Evolutionary conservation across 2,329 filamentous ascomycete species (phyloP), one percentile per base, ranked within the genome.

Genomic region (Alternaria sp.): DNA sequence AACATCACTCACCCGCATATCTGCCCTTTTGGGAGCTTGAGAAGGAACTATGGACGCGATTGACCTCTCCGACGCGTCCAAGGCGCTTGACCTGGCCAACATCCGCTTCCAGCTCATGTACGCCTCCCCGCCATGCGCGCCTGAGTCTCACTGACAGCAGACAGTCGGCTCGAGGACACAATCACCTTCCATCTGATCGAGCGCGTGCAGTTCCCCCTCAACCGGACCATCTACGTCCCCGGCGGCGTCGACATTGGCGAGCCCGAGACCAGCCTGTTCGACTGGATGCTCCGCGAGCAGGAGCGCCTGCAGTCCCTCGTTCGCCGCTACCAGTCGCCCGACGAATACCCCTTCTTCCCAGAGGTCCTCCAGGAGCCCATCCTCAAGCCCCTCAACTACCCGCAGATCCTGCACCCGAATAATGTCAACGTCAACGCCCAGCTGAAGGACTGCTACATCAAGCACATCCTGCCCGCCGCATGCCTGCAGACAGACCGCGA

Each of bases 161-260:
- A 53, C 75, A 99, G 96, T 76, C 96, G 96, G 19, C 87, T 98
- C 17, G 96, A 99, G 83, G 96, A 99, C 78, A 98, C 95, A 65
- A 98, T 99, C 77, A 97, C 93, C 70, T 97, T 97, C 82, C 92
- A 97, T 81, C 86, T 99, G 43, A 98, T 98, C 76, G 96, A 99
- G 83, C 91, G 96, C 44, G 95, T 95, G n/a, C 96, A 99, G 80
- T 99, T 98, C 81, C 93, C 95, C 5, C 87, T 96, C 68, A 98
- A 97, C 83, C 85, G 87, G 77, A 93, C 90, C 74, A 94, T 98
- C 81, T 99, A 99, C 83, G 81, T 84, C 12, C 87, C 93, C 8
- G 91, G 91, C 63, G 92, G 91, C n/a, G 86, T 98, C 49, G 84
- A 87, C 30, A 91, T 98, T 67, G 93, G 93, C 17, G 83, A 89